phyloP scores from a whole-genome alignment of 1,284 basidiomycete genomes.

The Schizophyllum commune region DNA sequence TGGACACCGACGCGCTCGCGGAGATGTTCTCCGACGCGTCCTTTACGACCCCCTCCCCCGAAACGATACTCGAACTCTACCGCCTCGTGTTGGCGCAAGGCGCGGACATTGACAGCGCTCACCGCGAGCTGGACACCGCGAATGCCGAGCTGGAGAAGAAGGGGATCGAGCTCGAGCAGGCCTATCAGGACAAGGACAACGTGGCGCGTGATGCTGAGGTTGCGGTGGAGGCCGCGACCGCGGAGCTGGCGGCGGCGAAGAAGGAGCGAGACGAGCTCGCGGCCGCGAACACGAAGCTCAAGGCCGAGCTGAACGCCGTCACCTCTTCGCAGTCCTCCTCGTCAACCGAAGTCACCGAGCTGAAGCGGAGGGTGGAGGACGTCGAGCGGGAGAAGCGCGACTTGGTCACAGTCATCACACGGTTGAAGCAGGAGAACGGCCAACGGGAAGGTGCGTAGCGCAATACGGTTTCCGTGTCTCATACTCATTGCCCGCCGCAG shows the following conservation, averaged over 20 bases:
- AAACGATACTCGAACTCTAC: conserved; percentile 54
- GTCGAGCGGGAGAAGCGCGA: conserved; percentile 76
- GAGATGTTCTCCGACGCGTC: conserved; percentile 46
- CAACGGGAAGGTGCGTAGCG: conserved; percentile 56
- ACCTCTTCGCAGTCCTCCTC: conserved; percentile 50
- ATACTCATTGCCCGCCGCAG: conserved; percentile 23
- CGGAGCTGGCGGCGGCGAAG: conserved; percentile 46
- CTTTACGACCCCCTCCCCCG: conserved; percentile 46
- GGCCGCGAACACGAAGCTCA: conserved; percentile 33
- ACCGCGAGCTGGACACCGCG: conserved; percentile 56
- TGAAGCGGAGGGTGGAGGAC: conserved; percentile 58
- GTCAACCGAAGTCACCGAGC: conserved; percentile 47
- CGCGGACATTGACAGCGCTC: conserved; percentile 41
- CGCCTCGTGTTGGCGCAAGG: conserved; percentile 50
- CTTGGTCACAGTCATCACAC: conserved; percentile 63
- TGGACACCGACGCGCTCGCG: conserved; percentile 52
- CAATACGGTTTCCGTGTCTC: not conserved
- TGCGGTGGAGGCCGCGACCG: conserved; percentile 39
- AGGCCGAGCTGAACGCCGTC: conserved; percentile 45
- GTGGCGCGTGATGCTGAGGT: conserved; percentile 46
- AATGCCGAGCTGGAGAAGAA: conserved; percentile 57
- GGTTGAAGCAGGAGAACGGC: conserved; percentile 60
- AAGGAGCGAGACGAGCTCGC: conserved; percentile 58
- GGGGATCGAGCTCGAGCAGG: conserved; percentile 74
- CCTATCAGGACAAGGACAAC: conserved; percentile 63